These are phyloP conservation scores for Dinochytrium kinnereticum DNA, from an alignment of 371 early-diverging fungal species.

Conservation along the genomic window DNA sequence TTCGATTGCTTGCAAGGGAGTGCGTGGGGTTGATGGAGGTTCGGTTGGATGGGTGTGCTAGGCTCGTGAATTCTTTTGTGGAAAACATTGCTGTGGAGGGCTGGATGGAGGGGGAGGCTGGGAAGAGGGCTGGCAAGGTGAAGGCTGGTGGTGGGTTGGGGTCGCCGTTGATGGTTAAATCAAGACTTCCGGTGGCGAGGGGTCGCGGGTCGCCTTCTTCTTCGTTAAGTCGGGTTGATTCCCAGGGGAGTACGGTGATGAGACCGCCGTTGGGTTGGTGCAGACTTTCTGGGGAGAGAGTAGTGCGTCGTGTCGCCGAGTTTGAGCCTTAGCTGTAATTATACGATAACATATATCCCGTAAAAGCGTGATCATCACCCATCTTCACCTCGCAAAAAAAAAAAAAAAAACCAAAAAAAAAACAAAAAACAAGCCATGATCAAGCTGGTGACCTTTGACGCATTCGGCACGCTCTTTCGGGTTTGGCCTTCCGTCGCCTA, in stretches of 20 bases:
- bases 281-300: constrained; percentile 22
- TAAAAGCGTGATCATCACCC: neutral
- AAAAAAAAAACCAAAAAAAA: too few relatives aligned
- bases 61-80: constrained; percentile 21
- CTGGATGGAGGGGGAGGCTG: constrained; percentile 20
- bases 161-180: neutral
- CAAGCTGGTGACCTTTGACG: constrained; percentile 23
- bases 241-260: neutral
- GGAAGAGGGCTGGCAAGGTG: neutral
- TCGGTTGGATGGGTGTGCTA: constrained; percentile 31
- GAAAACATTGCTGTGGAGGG: constrained; percentile 26
- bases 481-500: neutral
- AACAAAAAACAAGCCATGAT: neutral
- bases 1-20: constrained; percentile 22
- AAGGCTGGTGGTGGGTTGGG: neutral
- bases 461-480: constrained; percentile 26
- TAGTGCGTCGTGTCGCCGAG: constrained; percentile 23
- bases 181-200: constrained; percentile 25
- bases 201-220: neutral
- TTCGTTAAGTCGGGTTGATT: too few relatives aligned
- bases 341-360: neutral
- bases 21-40: constrained; percentile 29
- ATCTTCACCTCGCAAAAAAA: too few relatives aligned
- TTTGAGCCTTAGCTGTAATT: constrained; percentile 12
- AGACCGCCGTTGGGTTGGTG: constrained; percentile 30